A percentile compares a stretch with the other conserved stretches of the same genome.
phyloP scores from a whole-genome alignment of 352 stramenopile genomes.

The Pythium phragmitis region DNA sequence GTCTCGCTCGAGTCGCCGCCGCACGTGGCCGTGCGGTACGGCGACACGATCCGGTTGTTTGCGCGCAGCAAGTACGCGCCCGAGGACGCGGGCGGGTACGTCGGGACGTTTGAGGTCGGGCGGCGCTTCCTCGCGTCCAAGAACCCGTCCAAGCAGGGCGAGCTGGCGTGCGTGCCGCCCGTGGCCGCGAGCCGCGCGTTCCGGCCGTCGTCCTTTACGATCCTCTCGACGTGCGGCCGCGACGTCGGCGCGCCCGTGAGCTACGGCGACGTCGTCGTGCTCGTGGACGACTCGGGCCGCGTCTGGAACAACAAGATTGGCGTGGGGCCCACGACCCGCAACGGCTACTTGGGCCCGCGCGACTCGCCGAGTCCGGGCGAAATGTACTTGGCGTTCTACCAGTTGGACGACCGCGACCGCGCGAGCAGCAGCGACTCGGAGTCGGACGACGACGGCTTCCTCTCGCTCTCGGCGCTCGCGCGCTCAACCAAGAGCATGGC shows the following conservation, averaged over 20 bases:
- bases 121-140: conserved; percentile 62
- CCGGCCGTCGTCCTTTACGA: conserved; percentile 55
- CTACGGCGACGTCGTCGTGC: conserved; percentile 80
- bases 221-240: conserved; percentile 65
- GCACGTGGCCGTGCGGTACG: conserved; percentile 67
- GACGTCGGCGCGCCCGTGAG: conserved; percentile 60
- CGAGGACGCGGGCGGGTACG: conserved; percentile 40
- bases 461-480: conserved; percentile 63
- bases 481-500: conserved; percentile 51
- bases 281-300: conserved; percentile 58
- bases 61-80: conserved; percentile 57
- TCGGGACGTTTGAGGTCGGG: conserved; percentile 67
- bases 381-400: conserved; percentile 82
- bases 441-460: conserved; percentile 58
- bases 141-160: conserved; percentile 61
- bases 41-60: conserved; percentile 67
- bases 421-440: conserved; percentile 53
- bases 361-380: conserved; percentile 67
- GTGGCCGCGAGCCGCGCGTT: conserved; percentile 40
- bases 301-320: conserved; percentile 90
- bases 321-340: conserved; percentile 68
- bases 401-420: conserved; percentile 34
- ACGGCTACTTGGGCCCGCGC: conserved; percentile 75
- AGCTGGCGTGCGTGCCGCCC: conserved; percentile 64
- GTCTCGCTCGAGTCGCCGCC: conserved; percentile 43